Conservation (phyloP, 148 eudicot genomes). For the Diospyros kaki region DNA sequence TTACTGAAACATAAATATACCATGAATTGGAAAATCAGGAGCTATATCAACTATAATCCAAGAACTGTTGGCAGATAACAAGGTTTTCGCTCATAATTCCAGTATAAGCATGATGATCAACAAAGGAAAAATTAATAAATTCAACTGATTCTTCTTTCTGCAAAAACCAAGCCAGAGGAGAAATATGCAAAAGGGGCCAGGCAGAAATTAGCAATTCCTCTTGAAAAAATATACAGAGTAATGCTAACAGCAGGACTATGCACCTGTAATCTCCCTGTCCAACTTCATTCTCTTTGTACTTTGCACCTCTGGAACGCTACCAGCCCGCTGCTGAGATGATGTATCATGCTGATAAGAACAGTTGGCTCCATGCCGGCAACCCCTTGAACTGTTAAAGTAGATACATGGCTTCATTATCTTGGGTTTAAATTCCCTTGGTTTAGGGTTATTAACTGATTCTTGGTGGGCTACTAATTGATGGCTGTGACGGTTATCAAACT, state of each 20-base stretch:
- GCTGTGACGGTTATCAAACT: slow-evolving; percentile 23
- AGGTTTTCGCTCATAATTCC: slow-evolving; percentile 4
- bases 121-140: slow-evolving; percentile 16
- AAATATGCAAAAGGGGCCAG: neutral
- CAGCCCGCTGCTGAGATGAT: slow-evolving; percentile 32
- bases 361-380: slow-evolving; percentile 65
- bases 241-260: slow-evolving; percentile 26
- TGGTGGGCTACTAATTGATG: slow-evolving; percentile 29
- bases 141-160: slow-evolving; percentile 8
- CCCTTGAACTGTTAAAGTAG: slow-evolving; percentile 59
- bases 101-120: slow-evolving; percentile 4
- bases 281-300: slow-evolving; percentile 72
- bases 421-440: slow-evolving; percentile 41
- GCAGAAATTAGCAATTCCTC: slow-evolving; percentile 13
- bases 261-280: slow-evolving; percentile 63
- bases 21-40: neutral
- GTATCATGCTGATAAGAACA: slow-evolving; percentile 63
- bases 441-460: slow-evolving; percentile 24
- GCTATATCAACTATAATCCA: neutral
- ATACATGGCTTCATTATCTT: slow-evolving; percentile 64
- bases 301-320: slow-evolving; percentile 50
- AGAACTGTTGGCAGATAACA: slow-evolving; percentile 1
- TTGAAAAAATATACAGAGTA: slow-evolving; percentile 12
- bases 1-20: neutral
- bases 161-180: slow-evolving; percentile 10